Evolutionary conservation across 495 filamentous ascomycete genomes (phyloP), one percentile per base, ranked within the genome.

Genomic region (Alectoria sarmentosa): DNA sequence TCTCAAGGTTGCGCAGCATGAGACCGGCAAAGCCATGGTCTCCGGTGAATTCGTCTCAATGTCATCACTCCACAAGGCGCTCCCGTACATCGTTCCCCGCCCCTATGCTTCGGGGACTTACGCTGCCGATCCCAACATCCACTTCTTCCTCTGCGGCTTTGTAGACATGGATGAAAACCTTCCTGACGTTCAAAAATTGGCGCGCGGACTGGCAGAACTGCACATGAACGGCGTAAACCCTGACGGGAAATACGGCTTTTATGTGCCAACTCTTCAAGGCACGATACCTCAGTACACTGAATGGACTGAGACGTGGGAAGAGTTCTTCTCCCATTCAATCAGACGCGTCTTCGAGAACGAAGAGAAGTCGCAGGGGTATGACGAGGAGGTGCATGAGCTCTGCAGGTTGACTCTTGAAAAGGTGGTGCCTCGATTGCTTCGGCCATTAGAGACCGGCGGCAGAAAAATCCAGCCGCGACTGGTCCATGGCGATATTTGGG

Each of bases 271-370:
- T 0, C 62, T 61, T 44, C 66, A 66, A 52, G 67, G 65, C 15
- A 64, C 38, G 15, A 54, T 70, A 10, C 58, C 61, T 2, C 69
- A 69, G 30, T 38, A 63, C 34, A 70, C 39, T 10, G 65, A 48
- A 0, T 67, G 65, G 59, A 69, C 59, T n/a, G 65, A 67, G 38
- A 73, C 38, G 44, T 83, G 77, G 82, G 73, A 78, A 61, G 58
- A 48, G 0, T 81, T 78, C 61, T 82, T 80, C 56, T 38, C 69
- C 0, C 72, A 72, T 15, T 68, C 61, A 4, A 62, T 77, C 60
- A 69, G 37, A 65, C 13, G 71, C 17, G n/a, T 58, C 49, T 30
- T 69, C 17, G 75, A n/a, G n/a, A n/a, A n/a, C n/a, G n/a, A n/a
- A n/a, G n/a, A n/a, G n/a, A n/a, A n/a, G 66, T 63, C 23, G 73